Conservation (phyloP, 148 eudicot species). For the Pharnaceum exiguum region DNA sequence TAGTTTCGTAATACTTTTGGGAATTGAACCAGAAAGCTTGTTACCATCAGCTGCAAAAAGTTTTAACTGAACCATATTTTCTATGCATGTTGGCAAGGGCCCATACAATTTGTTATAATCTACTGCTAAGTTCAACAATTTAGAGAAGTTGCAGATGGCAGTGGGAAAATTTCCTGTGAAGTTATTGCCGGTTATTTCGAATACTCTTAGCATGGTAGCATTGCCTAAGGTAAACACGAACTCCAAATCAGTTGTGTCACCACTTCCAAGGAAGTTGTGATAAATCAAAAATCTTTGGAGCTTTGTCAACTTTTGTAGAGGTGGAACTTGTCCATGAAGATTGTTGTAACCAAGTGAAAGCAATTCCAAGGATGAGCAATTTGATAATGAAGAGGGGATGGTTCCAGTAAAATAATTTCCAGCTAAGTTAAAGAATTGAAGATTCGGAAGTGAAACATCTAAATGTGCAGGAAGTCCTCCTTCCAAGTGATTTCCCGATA, state of each 20-base stretch:
- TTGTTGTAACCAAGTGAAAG: neutral
- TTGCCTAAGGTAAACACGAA: slow-evolving; percentile 27
- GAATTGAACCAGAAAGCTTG: slow-evolving; percentile 26
- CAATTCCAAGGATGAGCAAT: neutral
- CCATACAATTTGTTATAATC: slow-evolving; percentile 13
- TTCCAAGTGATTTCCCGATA: slow-evolving; percentile 4
- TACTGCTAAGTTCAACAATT: neutral
- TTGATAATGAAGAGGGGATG: slow-evolving; percentile 15
- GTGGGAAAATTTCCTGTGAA: slow-evolving; percentile 33
- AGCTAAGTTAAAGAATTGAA: neutral
- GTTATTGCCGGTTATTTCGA: slow-evolving; percentile 5
- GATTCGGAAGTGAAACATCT: neutral
- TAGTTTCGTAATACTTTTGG: slow-evolving; percentile 19
- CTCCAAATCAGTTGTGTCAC: slow-evolving; percentile 13
- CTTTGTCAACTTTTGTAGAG: neutral
- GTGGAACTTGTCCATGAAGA: slow-evolving; percentile 21
- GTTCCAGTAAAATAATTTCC: slow-evolving; percentile 4
- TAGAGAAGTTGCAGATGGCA: slow-evolving; percentile 27
- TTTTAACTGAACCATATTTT: slow-evolving; percentile 13
- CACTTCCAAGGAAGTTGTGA: slow-evolving; percentile 21
- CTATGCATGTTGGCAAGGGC: slow-evolving; percentile 23
- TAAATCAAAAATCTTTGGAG: neutral
- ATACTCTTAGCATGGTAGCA: slow-evolving; percentile 3
- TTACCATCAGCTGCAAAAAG: neutral
- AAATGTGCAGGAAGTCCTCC: slow-evolving; percentile 17